A percentile compares a stretch with the other conserved stretches of the same genome.
Conservation (phyloP, 2,329 filamentous ascomycete species). For the Mycosphaerella arachidis region DNA sequence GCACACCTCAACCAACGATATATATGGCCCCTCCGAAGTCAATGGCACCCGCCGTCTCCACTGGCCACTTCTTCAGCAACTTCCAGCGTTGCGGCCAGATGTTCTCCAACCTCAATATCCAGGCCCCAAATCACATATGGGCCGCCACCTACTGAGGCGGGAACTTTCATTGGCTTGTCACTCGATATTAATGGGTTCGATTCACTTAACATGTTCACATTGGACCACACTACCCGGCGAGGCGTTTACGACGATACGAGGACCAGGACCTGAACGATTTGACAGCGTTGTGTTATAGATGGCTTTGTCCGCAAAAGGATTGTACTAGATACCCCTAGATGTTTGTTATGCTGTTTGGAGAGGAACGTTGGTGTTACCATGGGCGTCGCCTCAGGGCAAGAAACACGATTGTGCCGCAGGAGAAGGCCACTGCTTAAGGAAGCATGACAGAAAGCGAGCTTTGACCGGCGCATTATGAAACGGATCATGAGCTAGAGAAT, state of each 20-base stretch:
- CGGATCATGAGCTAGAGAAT: conserved; percentile 14
- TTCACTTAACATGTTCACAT: conserved; percentile 13
- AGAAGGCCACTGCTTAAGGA: conserved; percentile 9
- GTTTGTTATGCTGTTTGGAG: conserved; percentile 13
- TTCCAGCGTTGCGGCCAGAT: conserved; percentile 26
- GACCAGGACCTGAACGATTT: conserved; percentile 12
- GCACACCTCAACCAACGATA: conserved; percentile 26
- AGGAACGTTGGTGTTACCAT: conserved; percentile 3
- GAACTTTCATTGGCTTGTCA: conserved; percentile 1
- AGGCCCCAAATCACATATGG: conserved; percentile 19
- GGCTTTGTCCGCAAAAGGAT: conserved; percentile 6
- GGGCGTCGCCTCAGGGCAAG: conserved; percentile 4
- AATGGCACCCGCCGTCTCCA: conserved; percentile 15
- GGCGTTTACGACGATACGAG: conserved; percentile 17
- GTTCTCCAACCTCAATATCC: conserved; percentile 25
- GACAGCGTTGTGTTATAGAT: conserved; percentile 12
- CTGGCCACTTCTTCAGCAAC: conserved; percentile 19
- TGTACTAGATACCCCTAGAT: conserved; percentile 24
- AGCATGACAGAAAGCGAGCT: conserved; percentile 13
- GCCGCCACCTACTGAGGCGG: conserved; percentile 14
- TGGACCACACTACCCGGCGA: conserved; percentile 3
- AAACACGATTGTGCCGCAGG: conserved; percentile 13
- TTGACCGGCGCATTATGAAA: conserved; percentile 3
- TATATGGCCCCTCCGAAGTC: conserved; percentile 25
- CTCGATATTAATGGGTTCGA: conserved; percentile 1